Conservation (phyloP, 1,284 basidiomycete genomes). For the Puccinia polysora region DNA sequence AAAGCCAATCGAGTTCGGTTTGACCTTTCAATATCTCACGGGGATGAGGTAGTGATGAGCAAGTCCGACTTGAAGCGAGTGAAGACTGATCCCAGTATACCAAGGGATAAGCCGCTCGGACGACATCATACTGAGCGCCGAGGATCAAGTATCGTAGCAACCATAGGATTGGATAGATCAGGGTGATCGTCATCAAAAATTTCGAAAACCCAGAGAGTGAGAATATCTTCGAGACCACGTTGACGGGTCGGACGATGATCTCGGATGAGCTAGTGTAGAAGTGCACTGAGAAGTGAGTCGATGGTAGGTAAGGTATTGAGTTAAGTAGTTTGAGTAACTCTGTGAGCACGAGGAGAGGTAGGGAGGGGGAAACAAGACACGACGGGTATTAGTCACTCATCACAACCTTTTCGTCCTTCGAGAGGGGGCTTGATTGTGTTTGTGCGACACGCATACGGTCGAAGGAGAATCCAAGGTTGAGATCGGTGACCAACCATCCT, state of each 20-base stretch:
- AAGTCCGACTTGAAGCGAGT: too few relatives aligned
- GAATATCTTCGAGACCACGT: slow-evolving; percentile 19
- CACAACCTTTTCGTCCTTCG: too few relatives aligned
- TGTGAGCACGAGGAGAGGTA: background rate
- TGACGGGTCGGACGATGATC: slow-evolving; percentile 32
- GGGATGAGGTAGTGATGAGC: background rate
- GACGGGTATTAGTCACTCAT: background rate
- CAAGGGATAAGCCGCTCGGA: slow-evolving; percentile 23
- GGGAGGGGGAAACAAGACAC: background rate
- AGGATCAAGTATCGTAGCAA: slow-evolving; percentile 23
- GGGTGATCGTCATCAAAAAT: slow-evolving; percentile 25
- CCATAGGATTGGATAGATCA: slow-evolving; percentile 31
- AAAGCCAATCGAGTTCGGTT: slow-evolving; percentile 27
- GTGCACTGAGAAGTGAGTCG: slow-evolving; percentile 26
- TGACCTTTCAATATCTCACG: background rate
- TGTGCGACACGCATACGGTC: too few relatives aligned
- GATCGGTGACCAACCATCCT: background rate
- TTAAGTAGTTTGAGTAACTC: slow-evolving; percentile 12
- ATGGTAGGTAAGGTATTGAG: slow-evolving; percentile 13
- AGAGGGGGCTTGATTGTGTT: too few relatives aligned
- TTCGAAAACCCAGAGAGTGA: slow-evolving; percentile 13
- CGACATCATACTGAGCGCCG: slow-evolving; percentile 24
- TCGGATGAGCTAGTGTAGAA: slow-evolving; percentile 17
- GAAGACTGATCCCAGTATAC: slow-evolving; percentile 25
- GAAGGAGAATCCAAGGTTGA: too few relatives aligned